These are phyloP conservation scores for Kitagawia praeruptora DNA, from an alignment of 129 eudicot species.

Conservation along the genomic window DNA sequence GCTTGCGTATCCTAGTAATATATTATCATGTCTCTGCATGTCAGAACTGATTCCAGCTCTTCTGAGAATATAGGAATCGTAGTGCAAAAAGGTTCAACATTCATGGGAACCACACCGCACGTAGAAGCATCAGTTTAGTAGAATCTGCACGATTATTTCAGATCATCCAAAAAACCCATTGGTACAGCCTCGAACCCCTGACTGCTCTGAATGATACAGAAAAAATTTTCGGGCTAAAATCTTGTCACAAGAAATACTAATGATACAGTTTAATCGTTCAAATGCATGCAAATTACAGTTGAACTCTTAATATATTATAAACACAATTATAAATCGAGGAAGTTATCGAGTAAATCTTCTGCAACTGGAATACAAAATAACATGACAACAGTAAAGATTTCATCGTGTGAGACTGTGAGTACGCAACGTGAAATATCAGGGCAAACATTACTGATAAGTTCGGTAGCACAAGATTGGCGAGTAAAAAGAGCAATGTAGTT, in stretches of 20 bases:
- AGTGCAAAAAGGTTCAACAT: not conserved
- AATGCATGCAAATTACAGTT: not conserved
- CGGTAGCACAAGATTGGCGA: not conserved
- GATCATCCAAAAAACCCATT: not conserved
- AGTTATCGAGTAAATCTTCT: not conserved
- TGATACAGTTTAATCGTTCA: not conserved
- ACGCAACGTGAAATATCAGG: not conserved
- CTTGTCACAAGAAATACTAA: not conserved
- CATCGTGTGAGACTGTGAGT: not conserved
- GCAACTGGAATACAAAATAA: not conserved
- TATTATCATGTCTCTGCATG: not conserved
- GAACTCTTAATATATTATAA: not conserved
- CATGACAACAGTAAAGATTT: not conserved
- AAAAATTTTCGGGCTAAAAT: too few species aligned
- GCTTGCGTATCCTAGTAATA: not conserved
- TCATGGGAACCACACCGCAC: too few species aligned
- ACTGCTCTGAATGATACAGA: not conserved
- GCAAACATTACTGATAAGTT: not conserved
- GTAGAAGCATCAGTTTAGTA: too few species aligned
- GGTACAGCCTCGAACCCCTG: not conserved
- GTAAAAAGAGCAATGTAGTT: slow-evolving; percentile 4
- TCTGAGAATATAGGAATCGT: not conserved
- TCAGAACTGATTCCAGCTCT: not conserved
- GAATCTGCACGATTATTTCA: too few species aligned
- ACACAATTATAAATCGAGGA: not conserved